A percentile compares a stretch with the other conserved stretches of the same genome.
Evolutionary conservation across 2,329 filamentous ascomycete genomes (phyloP).

Genomic region (Juglanconis juglandina): DNA sequence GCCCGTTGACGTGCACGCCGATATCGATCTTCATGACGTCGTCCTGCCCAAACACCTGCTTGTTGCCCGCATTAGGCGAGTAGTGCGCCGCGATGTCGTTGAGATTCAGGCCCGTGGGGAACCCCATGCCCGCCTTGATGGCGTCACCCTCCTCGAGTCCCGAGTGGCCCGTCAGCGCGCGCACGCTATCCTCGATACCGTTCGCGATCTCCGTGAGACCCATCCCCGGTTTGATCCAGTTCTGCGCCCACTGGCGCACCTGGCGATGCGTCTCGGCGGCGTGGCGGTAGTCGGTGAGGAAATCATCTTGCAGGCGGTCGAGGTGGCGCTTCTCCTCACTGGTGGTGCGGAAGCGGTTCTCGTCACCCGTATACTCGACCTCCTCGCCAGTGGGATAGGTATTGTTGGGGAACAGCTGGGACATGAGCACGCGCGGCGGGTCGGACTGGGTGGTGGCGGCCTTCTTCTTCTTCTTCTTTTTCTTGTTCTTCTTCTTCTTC

Average conservation of each 20-base stretch:
- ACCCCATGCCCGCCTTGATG: constrained; percentile 74
- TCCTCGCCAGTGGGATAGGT: constrained; percentile 76
- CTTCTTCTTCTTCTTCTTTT: constrained; percentile 69
- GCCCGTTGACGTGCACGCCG: constrained; percentile 75
- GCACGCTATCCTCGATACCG: constrained; percentile 75
- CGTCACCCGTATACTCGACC: constrained; percentile 66
- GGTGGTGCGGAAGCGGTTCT: constrained; percentile 76
- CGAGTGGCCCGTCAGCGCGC: constrained; percentile 69
- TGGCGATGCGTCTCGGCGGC: constrained; percentile 78
- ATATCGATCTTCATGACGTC: constrained; percentile 85
- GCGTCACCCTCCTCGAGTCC: constrained; percentile 75
- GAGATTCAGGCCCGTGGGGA: constrained; percentile 76
- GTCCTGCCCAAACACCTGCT: constrained; percentile 65
- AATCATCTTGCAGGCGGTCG: constrained; percentile 75
- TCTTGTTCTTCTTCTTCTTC: constrained; percentile 83
- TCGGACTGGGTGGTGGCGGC: constrained; percentile 68
- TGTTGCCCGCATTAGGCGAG: constrained; percentile 80
- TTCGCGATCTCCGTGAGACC: constrained; percentile 75
- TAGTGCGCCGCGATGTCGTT: constrained; percentile 83
- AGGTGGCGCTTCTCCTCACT: constrained; percentile 81
- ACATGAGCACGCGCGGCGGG: constrained; percentile 70
- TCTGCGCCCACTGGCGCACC: constrained; percentile 76
- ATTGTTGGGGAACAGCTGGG: constrained; percentile 69
- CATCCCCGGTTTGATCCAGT: constrained; percentile 75
- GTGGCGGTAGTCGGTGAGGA: constrained; percentile 73